These are phyloP conservation scores for Pneumocystis oryctolagi DNA, from an alignment of 1,139 yeast genomes.

Conservation along the genomic window DNA sequence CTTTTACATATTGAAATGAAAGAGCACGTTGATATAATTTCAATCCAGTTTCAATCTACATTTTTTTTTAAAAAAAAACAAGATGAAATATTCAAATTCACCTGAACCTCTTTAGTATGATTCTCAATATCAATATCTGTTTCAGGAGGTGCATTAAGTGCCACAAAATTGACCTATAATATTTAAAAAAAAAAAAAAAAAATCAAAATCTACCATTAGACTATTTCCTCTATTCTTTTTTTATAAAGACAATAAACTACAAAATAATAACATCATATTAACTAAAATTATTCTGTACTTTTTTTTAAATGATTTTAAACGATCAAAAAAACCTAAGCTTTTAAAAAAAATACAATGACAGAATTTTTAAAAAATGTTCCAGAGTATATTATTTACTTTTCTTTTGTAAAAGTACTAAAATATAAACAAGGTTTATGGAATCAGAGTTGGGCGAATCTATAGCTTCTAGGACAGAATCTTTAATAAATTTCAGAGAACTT, in stretches of 20 bases:
- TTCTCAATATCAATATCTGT: constrained; percentile 63
- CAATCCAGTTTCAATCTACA: constrained; percentile 69
- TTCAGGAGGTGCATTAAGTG: constrained; percentile 65
- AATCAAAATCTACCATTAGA: not conserved
- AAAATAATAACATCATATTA: not conserved
- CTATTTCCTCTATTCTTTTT: not conserved
- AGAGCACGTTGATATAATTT: constrained; percentile 61
- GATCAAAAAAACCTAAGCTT: not conserved
- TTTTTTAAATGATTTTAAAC: not conserved
- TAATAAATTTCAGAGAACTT: constrained; percentile 38
- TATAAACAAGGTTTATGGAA: constrained; percentile 22
- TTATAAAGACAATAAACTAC: not conserved
- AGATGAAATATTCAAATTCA: constrained; percentile 15
- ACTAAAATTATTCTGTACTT: not conserved
- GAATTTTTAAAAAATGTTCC: not conserved
- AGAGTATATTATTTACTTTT: not conserved
- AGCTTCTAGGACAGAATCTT: constrained; percentile 33
- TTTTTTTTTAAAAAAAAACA: not conserved
- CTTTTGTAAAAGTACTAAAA: not conserved
- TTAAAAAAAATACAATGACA: not conserved
- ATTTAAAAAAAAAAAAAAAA: not conserved
- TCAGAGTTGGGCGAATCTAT: constrained; percentile 36
- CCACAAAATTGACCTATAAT: constrained; percentile 54
- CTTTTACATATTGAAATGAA: constrained; percentile 37
- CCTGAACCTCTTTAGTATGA: constrained; percentile 69